Conservation (phyloP, 2,329 filamentous ascomycete species). For the Pseudogymnoascus pannorum region DNA sequence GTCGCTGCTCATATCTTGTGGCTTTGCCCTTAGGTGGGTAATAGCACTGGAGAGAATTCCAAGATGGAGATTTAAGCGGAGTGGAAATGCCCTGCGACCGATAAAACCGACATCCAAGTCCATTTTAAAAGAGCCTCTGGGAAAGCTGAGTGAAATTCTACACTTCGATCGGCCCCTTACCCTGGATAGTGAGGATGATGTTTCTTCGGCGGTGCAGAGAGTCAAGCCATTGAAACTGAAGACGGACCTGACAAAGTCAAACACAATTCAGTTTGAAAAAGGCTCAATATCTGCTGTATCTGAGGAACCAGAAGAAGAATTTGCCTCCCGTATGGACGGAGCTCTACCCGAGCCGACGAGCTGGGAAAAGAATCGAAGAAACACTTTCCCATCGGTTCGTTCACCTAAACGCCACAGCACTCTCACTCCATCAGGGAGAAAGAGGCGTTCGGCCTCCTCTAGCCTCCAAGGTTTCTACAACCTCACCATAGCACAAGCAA, state of each 20-base stretch:
- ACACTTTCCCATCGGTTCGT: not conserved
- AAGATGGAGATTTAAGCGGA: conserved; percentile 75
- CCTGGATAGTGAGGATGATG: conserved; percentile 1
- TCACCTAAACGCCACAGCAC: not conserved
- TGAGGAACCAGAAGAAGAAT: conserved; percentile 24
- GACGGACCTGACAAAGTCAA: not conserved
- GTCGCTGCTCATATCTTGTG: conserved; percentile 64
- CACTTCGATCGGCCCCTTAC: conserved; percentile 1
- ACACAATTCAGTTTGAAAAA: not conserved
- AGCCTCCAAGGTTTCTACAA: conserved; percentile 68
- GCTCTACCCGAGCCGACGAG: not conserved
- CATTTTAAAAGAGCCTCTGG: not conserved
- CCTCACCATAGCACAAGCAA: conserved; percentile 72
- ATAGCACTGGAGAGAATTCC: conserved; percentile 82
- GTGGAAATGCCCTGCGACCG: conserved; percentile 18
- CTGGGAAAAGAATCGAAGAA: not conserved
- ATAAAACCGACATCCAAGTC: conserved; percentile 9
- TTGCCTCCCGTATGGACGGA: not conserved
- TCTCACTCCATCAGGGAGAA: conserved; percentile 54
- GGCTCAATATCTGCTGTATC: conserved; percentile 16
- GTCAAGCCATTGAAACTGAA: not conserved
- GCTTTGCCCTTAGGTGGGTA: conserved; percentile 71
- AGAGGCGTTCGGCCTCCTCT: conserved; percentile 56
- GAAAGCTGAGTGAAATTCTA: conserved; percentile 1
- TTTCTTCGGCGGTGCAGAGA: conserved; percentile 1